These are phyloP conservation scores for Salix udensis DNA, from an alignment of 345 rosid genomes.

Conservation along the genomic window DNA sequence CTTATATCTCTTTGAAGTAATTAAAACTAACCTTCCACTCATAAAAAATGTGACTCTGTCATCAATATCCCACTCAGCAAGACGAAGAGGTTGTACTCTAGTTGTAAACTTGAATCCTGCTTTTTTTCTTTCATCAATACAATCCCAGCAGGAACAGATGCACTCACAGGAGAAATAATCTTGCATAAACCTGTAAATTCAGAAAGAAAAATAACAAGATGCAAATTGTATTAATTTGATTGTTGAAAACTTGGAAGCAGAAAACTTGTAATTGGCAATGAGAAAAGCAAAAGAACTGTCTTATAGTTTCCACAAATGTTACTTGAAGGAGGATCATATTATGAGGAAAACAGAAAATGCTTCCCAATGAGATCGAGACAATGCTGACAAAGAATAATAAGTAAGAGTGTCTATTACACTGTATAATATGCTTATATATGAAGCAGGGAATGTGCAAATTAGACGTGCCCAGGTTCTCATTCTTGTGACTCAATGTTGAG, in stretches of 20 bases:
- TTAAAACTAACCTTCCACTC: slow-evolving; percentile 83
- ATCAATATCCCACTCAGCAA: slow-evolving; percentile 92
- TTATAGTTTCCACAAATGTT: not conserved
- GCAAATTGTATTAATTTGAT: not conserved
- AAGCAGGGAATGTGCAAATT: not conserved
- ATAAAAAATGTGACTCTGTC: slow-evolving; percentile 94
- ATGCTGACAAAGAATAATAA: not conserved
- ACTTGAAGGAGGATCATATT: not conserved
- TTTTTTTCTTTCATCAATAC: slow-evolving; percentile 83
- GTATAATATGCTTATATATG: not conserved
- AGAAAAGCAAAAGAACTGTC: not conserved
- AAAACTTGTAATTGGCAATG: not conserved
- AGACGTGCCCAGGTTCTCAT: not conserved
- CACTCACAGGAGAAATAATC: slow-evolving; percentile 76
- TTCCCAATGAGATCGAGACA: not conserved
- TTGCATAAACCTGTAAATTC: slow-evolving; percentile 76
- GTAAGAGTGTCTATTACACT: not conserved
- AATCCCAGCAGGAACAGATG: slow-evolving; percentile 89
- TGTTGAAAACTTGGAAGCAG: not conserved
- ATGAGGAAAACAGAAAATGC: not conserved
- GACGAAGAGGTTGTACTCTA: slow-evolving; percentile 96
- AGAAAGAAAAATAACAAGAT: not conserved
- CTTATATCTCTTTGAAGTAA: slow-evolving; percentile 7
- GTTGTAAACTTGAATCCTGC: slow-evolving; percentile 94
- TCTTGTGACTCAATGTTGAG: not conserved